Conservation (phyloP, 306 rosid genomes). For the Cucumis cinereus region DNA sequence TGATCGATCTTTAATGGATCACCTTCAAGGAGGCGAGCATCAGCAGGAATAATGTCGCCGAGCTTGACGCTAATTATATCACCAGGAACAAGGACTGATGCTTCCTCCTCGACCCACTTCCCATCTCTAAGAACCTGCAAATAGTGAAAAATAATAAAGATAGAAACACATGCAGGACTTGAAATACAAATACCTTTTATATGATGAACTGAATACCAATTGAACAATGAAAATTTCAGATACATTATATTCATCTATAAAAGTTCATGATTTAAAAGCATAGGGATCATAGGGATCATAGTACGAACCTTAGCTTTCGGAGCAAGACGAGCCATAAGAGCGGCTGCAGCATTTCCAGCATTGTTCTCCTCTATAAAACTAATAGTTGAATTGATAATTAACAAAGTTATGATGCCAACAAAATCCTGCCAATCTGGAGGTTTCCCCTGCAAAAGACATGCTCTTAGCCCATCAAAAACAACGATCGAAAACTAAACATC, state of each 20-base stretch:
- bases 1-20: slow-evolving; percentile 81
- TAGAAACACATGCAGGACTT: neutral
- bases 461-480: neutral
- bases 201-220: neutral
- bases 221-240: neutral
- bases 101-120: slow-evolving; percentile 67
- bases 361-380: slow-evolving; percentile 86
- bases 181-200: neutral
- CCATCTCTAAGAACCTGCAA: slow-evolving; percentile 68
- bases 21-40: slow-evolving; percentile 73
- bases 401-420: slow-evolving; percentile 55
- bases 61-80: slow-evolving; percentile 67
- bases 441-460: slow-evolving; percentile 38
- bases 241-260: neutral
- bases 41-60: slow-evolving; percentile 83
- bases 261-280: neutral
- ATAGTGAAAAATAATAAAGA: neutral
- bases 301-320: slow-evolving; percentile 66
- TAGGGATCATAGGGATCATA: neutral
- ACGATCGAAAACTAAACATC: neutral
- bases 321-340: slow-evolving; percentile 78
- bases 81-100: slow-evolving; percentile 72
- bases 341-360: slow-evolving; percentile 81
- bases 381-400: slow-evolving; percentile 63
- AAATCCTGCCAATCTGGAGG: slow-evolving; percentile 89